A percentile compares a stretch with the other conserved stretches of the same genome.
Conservation (phyloP, 1,284 basidiomycete species). For the Entoloma clypeatum region DNA sequence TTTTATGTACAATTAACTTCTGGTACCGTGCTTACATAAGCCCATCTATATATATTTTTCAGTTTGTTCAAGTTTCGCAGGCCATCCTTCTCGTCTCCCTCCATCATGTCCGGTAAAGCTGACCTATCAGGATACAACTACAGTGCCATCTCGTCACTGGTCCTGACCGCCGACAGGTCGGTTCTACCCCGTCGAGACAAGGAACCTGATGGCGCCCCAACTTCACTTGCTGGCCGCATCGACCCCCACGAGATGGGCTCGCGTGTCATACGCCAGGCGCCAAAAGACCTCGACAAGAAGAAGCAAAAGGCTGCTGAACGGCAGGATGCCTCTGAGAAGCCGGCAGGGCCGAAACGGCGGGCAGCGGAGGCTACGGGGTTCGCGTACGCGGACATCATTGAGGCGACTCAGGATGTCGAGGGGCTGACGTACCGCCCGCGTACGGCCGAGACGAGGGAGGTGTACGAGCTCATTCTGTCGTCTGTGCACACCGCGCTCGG, state of each 20-base stretch:
- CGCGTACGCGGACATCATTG: conserved; percentile 85
- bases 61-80: too few species aligned
- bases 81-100: not conserved
- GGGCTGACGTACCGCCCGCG: conserved; percentile 90
- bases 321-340: conserved; percentile 55
- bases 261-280: conserved; percentile 76
- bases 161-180: conserved; percentile 78
- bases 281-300: conserved; percentile 95
- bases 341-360: conserved; percentile 54
- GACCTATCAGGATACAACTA: conserved; percentile 89
- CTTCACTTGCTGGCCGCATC: conserved; percentile 89
- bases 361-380: conserved; percentile 55
- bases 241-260: conserved; percentile 94
- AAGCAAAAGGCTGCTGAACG: conserved; percentile 74
- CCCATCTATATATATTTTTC: too few species aligned
- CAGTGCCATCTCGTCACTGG: conserved; percentile 83
- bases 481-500: conserved; percentile 82
- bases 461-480: conserved; percentile 91
- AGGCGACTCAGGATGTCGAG: conserved; percentile 91
- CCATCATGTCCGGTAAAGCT: conserved; percentile 41
- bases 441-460: conserved; percentile 91
- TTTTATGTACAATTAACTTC: not conserved
- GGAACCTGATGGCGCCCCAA: conserved; percentile 95
- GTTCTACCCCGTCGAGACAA: conserved; percentile 77
- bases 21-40: too few species aligned